Base-by-base conservation (phyloP, 2,329 filamentous ascomycete species). In the Allantophomopsis cytisporea region DNA sequence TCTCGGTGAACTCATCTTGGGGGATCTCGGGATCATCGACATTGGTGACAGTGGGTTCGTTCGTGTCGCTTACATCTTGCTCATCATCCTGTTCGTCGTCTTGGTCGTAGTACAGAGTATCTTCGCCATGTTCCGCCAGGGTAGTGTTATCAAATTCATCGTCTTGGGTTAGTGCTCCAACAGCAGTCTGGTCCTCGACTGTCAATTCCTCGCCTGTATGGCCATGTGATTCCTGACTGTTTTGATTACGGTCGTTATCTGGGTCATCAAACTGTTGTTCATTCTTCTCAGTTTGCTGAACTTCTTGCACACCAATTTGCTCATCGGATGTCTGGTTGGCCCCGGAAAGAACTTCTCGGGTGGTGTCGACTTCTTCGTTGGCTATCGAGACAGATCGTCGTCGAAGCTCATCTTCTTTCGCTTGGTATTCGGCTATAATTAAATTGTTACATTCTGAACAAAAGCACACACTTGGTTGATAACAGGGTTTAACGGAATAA, bases 401-500 rank as follows among this genome's bases (percentile, higher is more conserved):
- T 36, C 43, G 44, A 36, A 45, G 41, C 2, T 47, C 41, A 45
- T 54, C 46, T 32, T 54, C 43, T 37, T 39, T 38, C 7, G 34
- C 39, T 42, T 45, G 43, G 37, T 48, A 47, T 45, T 50, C 48
- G 45, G 42, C 41, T 41, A 47, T 28, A 37, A 51, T 35, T 42
- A 47, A 39, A 31, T 42, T 35, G 38, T 40, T 43, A 41, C 50
- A 54, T 43, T 46, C 46, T 43, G 47, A 43, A 48, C 51, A 54
- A 31, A 51, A 47, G 43, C 50, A 54, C 15, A 38, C 41, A 39
- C 42, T 32, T 33, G 49, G 50, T 34, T 45, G 39, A 30, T 42
- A 16, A 47, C 50, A 55, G 38, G 43, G 42, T 39, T 42, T 39
- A 50, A 50, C 36, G 42, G 48, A 48, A 52, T 49, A 31, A 40